Evolutionary conservation across 495 filamentous ascomycete genomes (phyloP).

Genomic region (Aspergillus panamensis): DNA sequence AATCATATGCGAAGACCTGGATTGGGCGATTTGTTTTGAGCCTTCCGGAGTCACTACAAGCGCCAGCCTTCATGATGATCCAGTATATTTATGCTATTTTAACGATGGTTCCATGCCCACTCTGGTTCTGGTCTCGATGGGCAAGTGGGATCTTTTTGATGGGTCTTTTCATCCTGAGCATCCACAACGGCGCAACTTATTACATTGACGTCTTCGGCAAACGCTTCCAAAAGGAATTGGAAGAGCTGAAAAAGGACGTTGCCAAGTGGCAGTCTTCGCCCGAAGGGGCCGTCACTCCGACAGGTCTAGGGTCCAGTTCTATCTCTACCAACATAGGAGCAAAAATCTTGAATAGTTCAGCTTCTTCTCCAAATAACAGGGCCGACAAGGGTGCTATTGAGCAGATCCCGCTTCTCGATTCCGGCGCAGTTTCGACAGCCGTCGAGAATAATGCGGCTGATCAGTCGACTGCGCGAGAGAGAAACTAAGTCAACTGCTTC

Average conservation of each 20-base stretch:
- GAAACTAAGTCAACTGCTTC: constrained; percentile 17
- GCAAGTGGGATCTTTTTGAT: constrained; percentile 72
- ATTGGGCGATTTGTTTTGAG: constrained; percentile 81
- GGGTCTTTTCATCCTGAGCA: constrained; percentile 80
- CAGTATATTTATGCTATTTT: constrained; percentile 86
- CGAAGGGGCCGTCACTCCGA: constrained; percentile 35
- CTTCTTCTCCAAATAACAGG: constrained; percentile 4
- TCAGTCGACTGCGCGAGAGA: constrained; percentile 25
- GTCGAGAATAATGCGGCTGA: constrained; percentile 12
- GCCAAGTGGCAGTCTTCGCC: constrained; percentile 74
- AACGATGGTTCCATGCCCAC: constrained; percentile 89
- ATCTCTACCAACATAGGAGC: constrained; percentile 16
- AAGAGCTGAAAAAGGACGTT: constrained; percentile 84
- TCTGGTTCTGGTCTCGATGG: constrained; percentile 93
- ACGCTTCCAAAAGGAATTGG: constrained; percentile 93
- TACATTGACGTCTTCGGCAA: constrained; percentile 98
- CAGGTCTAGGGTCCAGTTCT: constrained; percentile 25
- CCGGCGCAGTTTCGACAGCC: constrained; percentile 28
- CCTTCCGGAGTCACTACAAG: constrained; percentile 72
- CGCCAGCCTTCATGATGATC: constrained; percentile 91
- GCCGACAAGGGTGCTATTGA: constrained; percentile 39
- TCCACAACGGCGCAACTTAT: constrained; percentile 93
- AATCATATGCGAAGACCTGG: constrained; percentile 80
- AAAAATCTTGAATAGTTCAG: constrained; percentile 13
- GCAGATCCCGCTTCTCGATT: constrained; percentile 42